phyloP scores from a whole-genome alignment of 2,329 filamentous ascomycete genomes.

The Penicillium vulpinum region DNA sequence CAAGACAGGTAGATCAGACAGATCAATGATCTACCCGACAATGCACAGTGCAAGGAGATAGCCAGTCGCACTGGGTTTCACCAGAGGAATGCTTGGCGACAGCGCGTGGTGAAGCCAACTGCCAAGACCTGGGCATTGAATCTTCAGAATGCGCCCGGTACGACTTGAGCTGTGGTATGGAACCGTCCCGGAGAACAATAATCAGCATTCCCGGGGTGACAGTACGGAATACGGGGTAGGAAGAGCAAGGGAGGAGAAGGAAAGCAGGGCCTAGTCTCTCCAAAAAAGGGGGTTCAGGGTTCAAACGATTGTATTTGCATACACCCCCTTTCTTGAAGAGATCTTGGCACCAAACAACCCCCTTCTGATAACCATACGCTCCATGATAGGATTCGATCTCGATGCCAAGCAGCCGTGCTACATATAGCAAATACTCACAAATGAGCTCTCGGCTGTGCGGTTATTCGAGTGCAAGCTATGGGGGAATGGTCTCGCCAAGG shows the following conservation, averaged over 20 bases:
- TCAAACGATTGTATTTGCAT: not conserved
- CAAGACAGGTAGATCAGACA: constrained; percentile 2
- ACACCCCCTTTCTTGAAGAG: constrained; percentile 3
- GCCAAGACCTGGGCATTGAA: constrained; percentile 12
- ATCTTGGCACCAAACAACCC: constrained; percentile 6
- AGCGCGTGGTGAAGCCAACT: constrained; percentile 3
- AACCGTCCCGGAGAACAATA: not conserved
- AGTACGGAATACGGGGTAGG: constrained; percentile 8
- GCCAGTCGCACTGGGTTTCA: not conserved
- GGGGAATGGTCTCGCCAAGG: constrained; percentile 8
- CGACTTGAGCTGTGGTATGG: not conserved
- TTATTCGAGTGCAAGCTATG: not conserved
- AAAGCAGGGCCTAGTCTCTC: not conserved
- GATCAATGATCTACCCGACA: constrained; percentile 11
- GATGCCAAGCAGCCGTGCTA: constrained; percentile 5
- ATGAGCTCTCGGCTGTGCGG: not conserved
- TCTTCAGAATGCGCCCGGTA: constrained; percentile 12
- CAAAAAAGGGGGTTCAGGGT: constrained; percentile 5
- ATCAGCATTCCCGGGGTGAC: constrained; percentile 2
- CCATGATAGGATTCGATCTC: constrained; percentile 2
- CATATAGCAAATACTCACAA: constrained; percentile 1
- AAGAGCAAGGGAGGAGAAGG: constrained; percentile 2
- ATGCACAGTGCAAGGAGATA: constrained; percentile 1
- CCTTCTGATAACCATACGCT: not conserved
- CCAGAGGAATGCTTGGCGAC: constrained; percentile 11